Base-by-base conservation (phyloP, 306 rosid species). In the Vicia villosa region DNA sequence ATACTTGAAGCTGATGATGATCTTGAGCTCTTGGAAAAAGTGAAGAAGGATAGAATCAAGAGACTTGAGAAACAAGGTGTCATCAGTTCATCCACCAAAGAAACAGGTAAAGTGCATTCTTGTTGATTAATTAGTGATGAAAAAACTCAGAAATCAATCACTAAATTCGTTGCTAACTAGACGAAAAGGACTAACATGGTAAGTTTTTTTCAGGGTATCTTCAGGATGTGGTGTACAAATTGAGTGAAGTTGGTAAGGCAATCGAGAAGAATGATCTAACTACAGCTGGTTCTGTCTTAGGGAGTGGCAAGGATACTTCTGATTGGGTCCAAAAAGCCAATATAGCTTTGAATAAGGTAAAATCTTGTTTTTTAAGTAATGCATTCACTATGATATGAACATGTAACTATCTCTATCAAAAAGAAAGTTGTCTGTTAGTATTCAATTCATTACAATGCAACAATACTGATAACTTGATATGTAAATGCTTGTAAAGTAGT, bases 1-100 rank as follows among this genome's bases (percentile, higher is more conserved):
- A 91, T 95, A 63, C 86, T 95, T 55, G 99, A 95, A 63, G 96
- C 99, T 37, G 99, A 95, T 6, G 99, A 95, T 54, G 99, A 95
- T 45, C 82, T 69, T 26, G 99, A 95, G 76, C 97, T 91, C 14
- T 24, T 95, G 88, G 97, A 95, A 49, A 95, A 67, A 71, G 91
- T 89, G 3, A 95, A 91, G 77, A 68, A 37, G 60, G 99, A 95
- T 59, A 89, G 99, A 72, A 87, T 86, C 76, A 89, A 87, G 83
- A 91, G 97, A 82, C 82, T 95, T 74, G 99, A 91, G 70, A 91
- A 55, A 56, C 99, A 95, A 73, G 86, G 81, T 56, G 86, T 84
- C 40, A 70, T 95, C 83, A 89, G 22, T 82, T 86, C 97, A 5
- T 81, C 99, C 69, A 77, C 80, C 59, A 84, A 81, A 84, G 97